Evolutionary conservation across 139 green algal genomes (phyloP).

Genomic region (Coelastrella sp.): DNA sequence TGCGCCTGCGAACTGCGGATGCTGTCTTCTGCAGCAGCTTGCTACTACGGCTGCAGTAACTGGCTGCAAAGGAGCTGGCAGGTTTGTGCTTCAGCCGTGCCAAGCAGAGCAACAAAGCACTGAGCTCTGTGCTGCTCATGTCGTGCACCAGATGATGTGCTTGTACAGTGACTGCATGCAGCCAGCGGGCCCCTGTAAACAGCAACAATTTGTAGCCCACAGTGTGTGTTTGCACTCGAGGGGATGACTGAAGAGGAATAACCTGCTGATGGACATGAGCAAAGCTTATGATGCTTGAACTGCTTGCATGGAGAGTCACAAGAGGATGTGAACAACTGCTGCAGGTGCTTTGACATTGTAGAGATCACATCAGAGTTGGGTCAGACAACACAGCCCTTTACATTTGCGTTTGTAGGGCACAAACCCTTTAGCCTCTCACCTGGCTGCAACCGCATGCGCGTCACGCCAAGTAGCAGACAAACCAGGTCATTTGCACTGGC

Average conservation of each 20-base stretch:
- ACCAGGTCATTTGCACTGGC: not conserved
- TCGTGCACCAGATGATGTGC: constrained; percentile 8
- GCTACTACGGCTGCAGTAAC: not conserved
- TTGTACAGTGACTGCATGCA: not conserved
- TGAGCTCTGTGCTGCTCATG: constrained; percentile 15
- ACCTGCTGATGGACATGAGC: not conserved
- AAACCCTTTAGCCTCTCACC: too few relatives aligned
- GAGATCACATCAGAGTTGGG: not conserved
- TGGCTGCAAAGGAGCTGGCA: not conserved
- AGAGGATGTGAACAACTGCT: too few relatives aligned
- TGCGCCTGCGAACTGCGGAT: not conserved
- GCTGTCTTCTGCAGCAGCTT: not conserved
- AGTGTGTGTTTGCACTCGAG: not conserved
- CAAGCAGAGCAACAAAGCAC: constrained; percentile 4
- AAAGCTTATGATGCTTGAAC: too few relatives aligned
- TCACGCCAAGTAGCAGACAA: constrained; percentile 4
- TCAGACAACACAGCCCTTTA: not conserved
- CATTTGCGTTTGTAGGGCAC: not conserved
- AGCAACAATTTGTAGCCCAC: not conserved
- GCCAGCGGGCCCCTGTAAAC: constrained; percentile 10
- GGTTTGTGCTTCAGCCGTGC: not conserved
- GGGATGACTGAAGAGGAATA: too few relatives aligned
- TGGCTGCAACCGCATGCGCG: not conserved
- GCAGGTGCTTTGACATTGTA: too few relatives aligned
- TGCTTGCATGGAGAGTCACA: too few relatives aligned